Percentiles rank a stretch among this genome's conserved stretches.
Conservation (phyloP, 2,329 filamentous ascomycete genomes). For the Thyridium curvatum region DNA sequence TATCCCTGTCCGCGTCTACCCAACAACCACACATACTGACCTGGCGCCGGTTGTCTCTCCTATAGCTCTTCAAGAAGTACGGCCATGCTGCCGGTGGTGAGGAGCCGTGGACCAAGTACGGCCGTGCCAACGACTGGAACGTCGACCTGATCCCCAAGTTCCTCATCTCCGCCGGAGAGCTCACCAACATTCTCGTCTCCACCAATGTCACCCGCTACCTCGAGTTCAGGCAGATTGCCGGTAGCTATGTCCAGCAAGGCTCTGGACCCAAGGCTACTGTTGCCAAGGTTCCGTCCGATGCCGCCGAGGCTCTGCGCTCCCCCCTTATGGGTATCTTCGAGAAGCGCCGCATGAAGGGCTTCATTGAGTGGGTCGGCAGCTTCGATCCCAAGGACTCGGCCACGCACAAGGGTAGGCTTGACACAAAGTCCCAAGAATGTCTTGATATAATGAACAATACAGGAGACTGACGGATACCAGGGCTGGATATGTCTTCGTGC, state of each 20-base stretch:
- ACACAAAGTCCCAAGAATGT: no score
- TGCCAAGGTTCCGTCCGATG: constrained; percentile 94
- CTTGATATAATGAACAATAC: background rate
- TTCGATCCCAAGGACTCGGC: constrained; percentile 77
- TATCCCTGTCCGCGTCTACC: no score
- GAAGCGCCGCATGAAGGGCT: constrained; percentile 94
- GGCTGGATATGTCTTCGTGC: constrained; percentile 69
- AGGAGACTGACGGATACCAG: constrained; percentile 33
- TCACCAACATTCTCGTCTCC: constrained; percentile 97
- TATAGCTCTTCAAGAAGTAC: constrained; percentile 92
- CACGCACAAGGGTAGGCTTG: constrained; percentile 78
- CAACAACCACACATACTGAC: constrained; percentile 6
- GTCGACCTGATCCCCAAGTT: constrained; percentile 98
- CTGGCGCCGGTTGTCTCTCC: background rate
- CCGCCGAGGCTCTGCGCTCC: constrained; percentile 81
- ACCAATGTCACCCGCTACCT: constrained; percentile 87
- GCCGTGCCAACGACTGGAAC: constrained; percentile 96
- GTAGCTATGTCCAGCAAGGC: constrained; percentile 93
- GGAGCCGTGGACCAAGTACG: constrained; percentile 98
- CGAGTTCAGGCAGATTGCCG: constrained; percentile 90
- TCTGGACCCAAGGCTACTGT: constrained; percentile 77
- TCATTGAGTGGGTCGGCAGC: constrained; percentile 89
- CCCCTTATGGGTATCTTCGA: constrained; percentile 96
- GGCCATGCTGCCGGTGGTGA: constrained; percentile 72
- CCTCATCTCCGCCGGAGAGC: constrained; percentile 95